Conservation (phyloP, 164 flowering plant genomes). For the Platanus orientalis region DNA sequence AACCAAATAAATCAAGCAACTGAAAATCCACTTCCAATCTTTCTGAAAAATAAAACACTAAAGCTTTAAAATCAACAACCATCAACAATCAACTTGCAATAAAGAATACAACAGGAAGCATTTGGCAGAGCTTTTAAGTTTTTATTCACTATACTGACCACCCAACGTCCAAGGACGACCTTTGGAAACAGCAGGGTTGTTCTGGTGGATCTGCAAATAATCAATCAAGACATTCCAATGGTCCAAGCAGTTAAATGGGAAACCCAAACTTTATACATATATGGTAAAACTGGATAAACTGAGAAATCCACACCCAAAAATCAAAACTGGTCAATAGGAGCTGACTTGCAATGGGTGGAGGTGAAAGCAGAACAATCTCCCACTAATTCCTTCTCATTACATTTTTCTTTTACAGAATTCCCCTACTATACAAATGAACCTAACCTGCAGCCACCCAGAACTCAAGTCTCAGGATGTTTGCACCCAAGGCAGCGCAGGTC, state of each 20-base stretch:
- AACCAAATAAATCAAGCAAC: too few species aligned
- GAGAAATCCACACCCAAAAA: conserved; percentile 1
- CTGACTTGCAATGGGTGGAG: background rate
- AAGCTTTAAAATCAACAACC: background rate
- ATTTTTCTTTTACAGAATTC: conserved; percentile 9
- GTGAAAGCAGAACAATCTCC: background rate
- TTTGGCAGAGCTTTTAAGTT: background rate
- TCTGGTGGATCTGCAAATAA: conserved; percentile 7
- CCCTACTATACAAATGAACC: background rate
- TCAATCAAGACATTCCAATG: conserved; percentile 14
- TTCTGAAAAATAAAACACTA: too few species aligned
- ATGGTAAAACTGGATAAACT: conserved; percentile 2
- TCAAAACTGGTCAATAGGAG: conserved; percentile 1
- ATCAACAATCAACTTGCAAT: background rate
- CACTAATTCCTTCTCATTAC: conserved; percentile 8
- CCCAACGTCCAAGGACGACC: background rate
- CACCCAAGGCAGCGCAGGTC: background rate
- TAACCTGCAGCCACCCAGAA: background rate
- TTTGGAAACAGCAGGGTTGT: background rate
- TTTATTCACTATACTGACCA: background rate
- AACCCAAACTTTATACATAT: conserved; percentile 10
- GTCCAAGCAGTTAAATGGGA: conserved; percentile 6
- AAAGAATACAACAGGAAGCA: background rate
- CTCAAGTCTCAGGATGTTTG: background rate
- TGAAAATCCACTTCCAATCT: too few species aligned